phyloP scores from a whole-genome alignment of 2,329 filamentous ascomycete genomes.

The Lachnellula hyalina region DNA sequence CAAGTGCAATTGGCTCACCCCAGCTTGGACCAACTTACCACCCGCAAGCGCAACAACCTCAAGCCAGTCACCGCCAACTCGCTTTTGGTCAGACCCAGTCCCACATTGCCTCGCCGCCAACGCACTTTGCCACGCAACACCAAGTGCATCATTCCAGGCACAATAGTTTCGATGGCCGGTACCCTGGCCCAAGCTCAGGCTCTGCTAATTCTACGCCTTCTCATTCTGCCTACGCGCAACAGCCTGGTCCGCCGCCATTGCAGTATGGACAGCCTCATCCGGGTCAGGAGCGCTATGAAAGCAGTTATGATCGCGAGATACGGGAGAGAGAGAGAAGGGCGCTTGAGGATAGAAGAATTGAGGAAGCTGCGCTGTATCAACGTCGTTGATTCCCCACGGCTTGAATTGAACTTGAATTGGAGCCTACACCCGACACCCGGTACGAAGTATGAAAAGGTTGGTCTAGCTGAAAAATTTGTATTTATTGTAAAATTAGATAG shows the following conservation, averaged over 20 bases:
- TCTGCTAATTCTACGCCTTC: slow-evolving; percentile 20
- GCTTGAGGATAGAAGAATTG: neutral
- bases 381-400: slow-evolving; percentile 3
- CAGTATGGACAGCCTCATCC: slow-evolving; percentile 17
- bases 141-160: slow-evolving; percentile 25
- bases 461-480: neutral
- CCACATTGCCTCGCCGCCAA: slow-evolving; percentile 25
- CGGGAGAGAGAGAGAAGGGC: slow-evolving; percentile 7
- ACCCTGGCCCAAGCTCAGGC: slow-evolving; percentile 15
- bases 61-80: slow-evolving; percentile 23
- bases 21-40: slow-evolving; percentile 26
- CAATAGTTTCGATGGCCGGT: slow-evolving; percentile 28
- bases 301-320: slow-evolving; percentile 11
- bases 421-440: no score
- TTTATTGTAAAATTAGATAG: slow-evolving; percentile 4
- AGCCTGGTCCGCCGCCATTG: slow-evolving; percentile 13
- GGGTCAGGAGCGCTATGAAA: slow-evolving; percentile 14
- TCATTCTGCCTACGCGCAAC: slow-evolving; percentile 22
- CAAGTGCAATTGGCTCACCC: slow-evolving; percentile 22
- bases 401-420: neutral
- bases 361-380: neutral
- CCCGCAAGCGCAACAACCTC: slow-evolving; percentile 20
- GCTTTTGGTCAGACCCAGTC: slow-evolving; percentile 24
- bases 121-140: slow-evolving; percentile 22
- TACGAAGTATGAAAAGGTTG: neutral